Evolutionary conservation across 176 grass and related monocot species (phyloP), one percentile per base, ranked within the genome.

Genomic region (Carex littledalei): DNA sequence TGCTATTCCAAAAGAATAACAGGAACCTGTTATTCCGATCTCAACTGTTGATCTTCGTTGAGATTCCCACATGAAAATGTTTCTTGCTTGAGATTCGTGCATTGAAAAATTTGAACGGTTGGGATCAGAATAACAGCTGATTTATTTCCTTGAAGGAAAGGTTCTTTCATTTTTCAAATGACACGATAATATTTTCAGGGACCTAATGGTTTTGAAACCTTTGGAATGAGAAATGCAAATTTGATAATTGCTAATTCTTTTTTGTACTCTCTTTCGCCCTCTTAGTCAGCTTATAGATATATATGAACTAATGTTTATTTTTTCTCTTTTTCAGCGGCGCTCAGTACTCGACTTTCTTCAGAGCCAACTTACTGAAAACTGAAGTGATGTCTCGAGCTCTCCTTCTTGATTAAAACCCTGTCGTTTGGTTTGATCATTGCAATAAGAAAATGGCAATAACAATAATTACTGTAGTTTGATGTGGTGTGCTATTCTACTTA

Each of bases 321-420:
- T 79, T n/a, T 55, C 45, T 22, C n/a, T 14, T 68, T 78, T 86
- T 49, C 90, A 95, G 96, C 88, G 93, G 9, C 12, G 31, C 1
- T 94, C 93, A 0, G 93, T 99, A 58, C 91, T 99, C 0, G 91
- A 92, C 11, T 97, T 97, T 86, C 54, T 97, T 26, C 90, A 86
- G 35, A 92, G 85, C 16, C 92, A 97, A 63, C 22, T 94, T 77
- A 77, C 84, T 16, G 84, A 88, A 74, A 92, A 94, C 41, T 87
- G 37, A 76, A 86, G 15, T 15, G n/a, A 49, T 2, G 37, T 53
- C 21, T 54, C 72, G 7, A 77, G 43, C 41, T 55, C 72, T 12
- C 63, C 63, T 29, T 63, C 60, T 83, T 83, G 61, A 83, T 43
- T 22, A 14, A 49, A 57, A 24, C 24, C 8, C 1, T 22, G 39